phyloP scores from a whole-genome alignment of 805 yeast genomes.

The Komagataella pastoris region DNA sequence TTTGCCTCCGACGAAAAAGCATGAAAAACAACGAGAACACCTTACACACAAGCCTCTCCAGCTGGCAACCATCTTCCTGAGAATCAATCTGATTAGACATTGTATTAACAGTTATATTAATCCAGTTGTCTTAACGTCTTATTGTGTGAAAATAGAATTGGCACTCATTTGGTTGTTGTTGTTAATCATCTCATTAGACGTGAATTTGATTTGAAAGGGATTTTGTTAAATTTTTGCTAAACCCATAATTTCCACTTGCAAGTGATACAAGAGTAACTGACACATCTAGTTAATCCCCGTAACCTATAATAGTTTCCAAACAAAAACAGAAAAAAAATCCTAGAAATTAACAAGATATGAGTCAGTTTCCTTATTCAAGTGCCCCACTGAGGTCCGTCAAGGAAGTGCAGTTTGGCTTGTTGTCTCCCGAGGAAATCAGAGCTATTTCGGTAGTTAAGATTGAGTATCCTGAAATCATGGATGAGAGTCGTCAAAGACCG shows the following conservation, averaged over 20 bases:
- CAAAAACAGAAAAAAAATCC: neutral
- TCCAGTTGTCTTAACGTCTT: neutral
- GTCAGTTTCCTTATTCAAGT: conserved; percentile 82
- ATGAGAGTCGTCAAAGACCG: conserved; percentile 87
- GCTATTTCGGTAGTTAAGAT: conserved; percentile 97
- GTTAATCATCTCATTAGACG: conserved; percentile 3
- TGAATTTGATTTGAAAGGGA: conserved; percentile 1
- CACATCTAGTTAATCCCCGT: neutral
- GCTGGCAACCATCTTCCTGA: neutral
- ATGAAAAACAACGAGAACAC: neutral
- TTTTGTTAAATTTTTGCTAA: neutral
- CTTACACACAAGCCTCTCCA: neutral
- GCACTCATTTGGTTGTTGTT: conserved; percentile 13
- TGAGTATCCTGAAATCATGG: conserved; percentile 99
- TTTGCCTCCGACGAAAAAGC: neutral
- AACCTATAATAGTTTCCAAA: neutral
- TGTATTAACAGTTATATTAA: neutral
- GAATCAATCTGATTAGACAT: neutral
- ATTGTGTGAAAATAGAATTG: neutral
- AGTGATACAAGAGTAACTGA: conserved; percentile 1
- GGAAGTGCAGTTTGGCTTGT: conserved; percentile 96
- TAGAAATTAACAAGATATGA: conserved; percentile 10
- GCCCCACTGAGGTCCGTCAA: conserved; percentile 96
- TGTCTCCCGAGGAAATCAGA: conserved; percentile 94
- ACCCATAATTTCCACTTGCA: conserved; percentile 1